A percentile compares a stretch with the other conserved stretches of the same genome.
These are phyloP conservation scores for Panellus pusillus DNA, from an alignment of 768 basidiomycete genomes.

Conservation along the genomic window DNA sequence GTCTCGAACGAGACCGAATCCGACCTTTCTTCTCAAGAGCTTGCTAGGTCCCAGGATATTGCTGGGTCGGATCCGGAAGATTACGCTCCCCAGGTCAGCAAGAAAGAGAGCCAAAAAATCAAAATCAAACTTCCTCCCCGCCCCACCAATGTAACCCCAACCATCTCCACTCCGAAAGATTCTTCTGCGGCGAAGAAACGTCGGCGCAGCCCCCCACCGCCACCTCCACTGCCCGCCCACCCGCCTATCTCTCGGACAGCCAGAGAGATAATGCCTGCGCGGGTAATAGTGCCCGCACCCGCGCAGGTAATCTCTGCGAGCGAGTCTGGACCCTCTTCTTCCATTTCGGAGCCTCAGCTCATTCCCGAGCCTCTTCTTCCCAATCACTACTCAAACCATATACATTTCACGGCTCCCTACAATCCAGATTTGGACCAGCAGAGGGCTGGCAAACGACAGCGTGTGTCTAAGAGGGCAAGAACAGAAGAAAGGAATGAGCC, in stretches of 20 bases:
- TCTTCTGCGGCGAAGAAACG: conserved; percentile 27
- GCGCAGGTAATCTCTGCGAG: not conserved
- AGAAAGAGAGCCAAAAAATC: conserved; percentile 34
- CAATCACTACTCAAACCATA: not conserved
- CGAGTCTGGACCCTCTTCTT: conserved; percentile 7
- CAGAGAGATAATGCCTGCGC: not conserved
- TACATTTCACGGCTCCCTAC: conserved; percentile 1
- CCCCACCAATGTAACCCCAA: conserved; percentile 19
- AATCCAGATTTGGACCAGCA: not conserved
- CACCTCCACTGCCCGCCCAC: not conserved
- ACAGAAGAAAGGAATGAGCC: conserved; percentile 2
- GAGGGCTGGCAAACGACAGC: not conserved
- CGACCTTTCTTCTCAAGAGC: conserved; percentile 20
- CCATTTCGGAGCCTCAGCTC: not conserved
- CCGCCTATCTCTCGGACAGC: conserved; percentile 1
- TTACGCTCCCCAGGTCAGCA: conserved; percentile 23
- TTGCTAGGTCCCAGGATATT: conserved; percentile 14
- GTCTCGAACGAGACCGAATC: conserved; percentile 28
- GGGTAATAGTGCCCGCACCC: not conserved
- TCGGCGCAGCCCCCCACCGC: conserved; percentile 11
- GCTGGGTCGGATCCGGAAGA: conserved; percentile 31
- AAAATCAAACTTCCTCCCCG: conserved; percentile 36
- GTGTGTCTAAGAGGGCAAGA: conserved; percentile 6
- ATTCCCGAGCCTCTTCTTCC: not conserved
- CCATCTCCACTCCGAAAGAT: conserved; percentile 26